Evolutionary conservation across 192 early-diverging fungal species (phyloP).

Genomic region (Dispira simplex): DNA sequence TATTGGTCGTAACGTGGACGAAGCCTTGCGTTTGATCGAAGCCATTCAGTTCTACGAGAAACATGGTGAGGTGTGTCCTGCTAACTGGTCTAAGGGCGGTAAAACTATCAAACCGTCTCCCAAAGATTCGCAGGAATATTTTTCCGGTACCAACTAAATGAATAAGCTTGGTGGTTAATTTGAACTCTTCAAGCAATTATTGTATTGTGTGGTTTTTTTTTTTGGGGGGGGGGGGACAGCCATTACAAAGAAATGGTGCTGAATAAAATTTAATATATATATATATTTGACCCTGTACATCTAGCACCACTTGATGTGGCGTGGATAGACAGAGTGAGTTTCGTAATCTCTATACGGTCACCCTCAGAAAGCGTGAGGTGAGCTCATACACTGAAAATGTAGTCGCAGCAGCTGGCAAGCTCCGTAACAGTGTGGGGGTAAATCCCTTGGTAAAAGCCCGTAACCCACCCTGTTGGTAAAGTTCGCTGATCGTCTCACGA

Average conservation of each 20-base stretch:
- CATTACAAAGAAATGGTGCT: too few species aligned
- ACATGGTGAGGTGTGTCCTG: conserved; percentile 46
- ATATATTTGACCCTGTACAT: too few species aligned
- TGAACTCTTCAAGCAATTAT: background rate
- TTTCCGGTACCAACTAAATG: conserved; percentile 13
- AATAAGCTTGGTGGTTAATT: background rate
- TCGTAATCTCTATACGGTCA: too few species aligned
- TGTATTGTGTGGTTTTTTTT: too few species aligned
- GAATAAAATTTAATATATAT: too few species aligned
- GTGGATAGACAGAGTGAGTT: too few species aligned
- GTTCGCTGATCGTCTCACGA: conserved; percentile 26
- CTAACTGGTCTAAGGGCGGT: conserved; percentile 27
- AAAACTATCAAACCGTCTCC: conserved; percentile 34
- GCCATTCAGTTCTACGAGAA: conserved; percentile 41
- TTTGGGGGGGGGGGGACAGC: too few species aligned
- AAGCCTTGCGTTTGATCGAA: conserved; percentile 42
- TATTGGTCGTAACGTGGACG: conserved; percentile 46
- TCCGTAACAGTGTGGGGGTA: conserved; percentile 31
- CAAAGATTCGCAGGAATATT: conserved; percentile 26
- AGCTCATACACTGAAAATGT: conserved; percentile 68
- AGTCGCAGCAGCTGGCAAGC: conserved; percentile 60
- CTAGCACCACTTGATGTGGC: too few species aligned
- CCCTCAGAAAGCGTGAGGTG: conserved; percentile 6
- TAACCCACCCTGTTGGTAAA: conserved; percentile 38
- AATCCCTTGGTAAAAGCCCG: conserved; percentile 51